A percentile compares a stretch with the other conserved stretches of the same genome.
phyloP scores from a whole-genome alignment of 805 yeast species.

The Priceomyces castillae region DNA sequence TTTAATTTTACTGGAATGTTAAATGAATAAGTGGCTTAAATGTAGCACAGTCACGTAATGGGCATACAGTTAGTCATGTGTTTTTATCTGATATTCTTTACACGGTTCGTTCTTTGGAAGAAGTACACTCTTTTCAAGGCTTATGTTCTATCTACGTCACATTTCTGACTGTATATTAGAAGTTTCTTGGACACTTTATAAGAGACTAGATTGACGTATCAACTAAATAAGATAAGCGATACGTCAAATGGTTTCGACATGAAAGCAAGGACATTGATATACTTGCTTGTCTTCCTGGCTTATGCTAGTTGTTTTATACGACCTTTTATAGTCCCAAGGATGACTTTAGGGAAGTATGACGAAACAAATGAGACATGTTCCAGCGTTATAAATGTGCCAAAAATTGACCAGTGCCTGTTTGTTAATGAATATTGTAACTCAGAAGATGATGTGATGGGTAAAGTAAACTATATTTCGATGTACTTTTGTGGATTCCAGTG shows the following conservation, averaged over 20 bases:
- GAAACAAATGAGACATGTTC: constrained; percentile 6
- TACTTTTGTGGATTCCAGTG: constrained; percentile 28
- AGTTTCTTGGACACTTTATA: no score
- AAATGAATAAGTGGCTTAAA: no score
- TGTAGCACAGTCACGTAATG: no score
- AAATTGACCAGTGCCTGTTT: constrained; percentile 36
- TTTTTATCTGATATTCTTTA: no score
- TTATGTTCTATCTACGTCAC: no score
- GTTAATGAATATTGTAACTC: constrained; percentile 31
- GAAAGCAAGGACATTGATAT: neutral
- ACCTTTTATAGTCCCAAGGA: neutral
- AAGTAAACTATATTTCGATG: constrained; percentile 33
- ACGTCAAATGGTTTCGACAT: neutral
- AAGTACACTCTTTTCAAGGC: no score
- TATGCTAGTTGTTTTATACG: neutral
- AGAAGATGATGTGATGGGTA: constrained; percentile 30
- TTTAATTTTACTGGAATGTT: no score
- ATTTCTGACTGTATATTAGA: no score
- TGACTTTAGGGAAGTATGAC: neutral
- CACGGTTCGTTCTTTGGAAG: no score
- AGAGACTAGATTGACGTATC: neutral
- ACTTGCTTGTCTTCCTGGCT: neutral
- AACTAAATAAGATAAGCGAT: neutral
- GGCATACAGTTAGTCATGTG: no score
- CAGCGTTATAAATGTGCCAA: constrained; percentile 6